Conservation (phyloP, 169 alveolate genomes). For the Plasmodium vivax region DNA sequence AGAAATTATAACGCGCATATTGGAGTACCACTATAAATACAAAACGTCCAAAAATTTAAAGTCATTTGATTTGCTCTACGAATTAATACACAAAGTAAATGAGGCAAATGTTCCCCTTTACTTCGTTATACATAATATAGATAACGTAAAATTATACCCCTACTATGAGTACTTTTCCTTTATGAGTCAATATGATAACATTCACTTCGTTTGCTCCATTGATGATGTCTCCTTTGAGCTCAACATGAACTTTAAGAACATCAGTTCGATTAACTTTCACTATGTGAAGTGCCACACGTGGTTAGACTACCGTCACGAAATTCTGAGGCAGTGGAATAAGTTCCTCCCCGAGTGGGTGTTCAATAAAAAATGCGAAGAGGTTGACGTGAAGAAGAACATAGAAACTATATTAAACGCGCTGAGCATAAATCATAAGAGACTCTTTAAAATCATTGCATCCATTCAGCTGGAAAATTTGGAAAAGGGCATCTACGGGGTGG, state of each 20-base stretch:
- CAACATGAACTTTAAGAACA: slow-evolving; percentile 45
- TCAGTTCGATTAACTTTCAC: slow-evolving; percentile 39
- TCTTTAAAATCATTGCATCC: slow-evolving; percentile 81
- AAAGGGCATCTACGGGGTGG: slow-evolving; percentile 66
- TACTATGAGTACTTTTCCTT: slow-evolving; percentile 62
- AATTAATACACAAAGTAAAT: slow-evolving; percentile 27
- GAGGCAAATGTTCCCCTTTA: slow-evolving; percentile 62
- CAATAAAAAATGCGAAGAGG: slow-evolving; percentile 58
- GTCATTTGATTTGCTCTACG: slow-evolving; percentile 56
- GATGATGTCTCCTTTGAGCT: slow-evolving; percentile 68
- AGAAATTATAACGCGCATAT: slow-evolving; percentile 49
- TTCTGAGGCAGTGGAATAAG: slow-evolving; percentile 66
- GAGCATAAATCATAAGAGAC: slow-evolving; percentile 82
- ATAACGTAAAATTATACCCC: slow-evolving; percentile 59
- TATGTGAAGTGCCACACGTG: slow-evolving; percentile 64
- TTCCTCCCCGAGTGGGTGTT: slow-evolving; percentile 67
- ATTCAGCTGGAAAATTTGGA: slow-evolving; percentile 80
- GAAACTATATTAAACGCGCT: slow-evolving; percentile 80
- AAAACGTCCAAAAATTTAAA: slow-evolving; percentile 46
- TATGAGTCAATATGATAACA: slow-evolving; percentile 52
- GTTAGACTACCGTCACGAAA: slow-evolving; percentile 65
- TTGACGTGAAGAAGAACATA: slow-evolving; percentile 52
- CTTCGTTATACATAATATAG: slow-evolving; percentile 54
- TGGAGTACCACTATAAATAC: slow-evolving; percentile 57
- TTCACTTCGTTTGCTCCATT: slow-evolving; percentile 46